Percentiles rank a stretch among this genome's conserved stretches.
Evolutionary conservation across 2,329 filamentous ascomycete species (phyloP).

Genomic region (Talaromyces sp.): DNA sequence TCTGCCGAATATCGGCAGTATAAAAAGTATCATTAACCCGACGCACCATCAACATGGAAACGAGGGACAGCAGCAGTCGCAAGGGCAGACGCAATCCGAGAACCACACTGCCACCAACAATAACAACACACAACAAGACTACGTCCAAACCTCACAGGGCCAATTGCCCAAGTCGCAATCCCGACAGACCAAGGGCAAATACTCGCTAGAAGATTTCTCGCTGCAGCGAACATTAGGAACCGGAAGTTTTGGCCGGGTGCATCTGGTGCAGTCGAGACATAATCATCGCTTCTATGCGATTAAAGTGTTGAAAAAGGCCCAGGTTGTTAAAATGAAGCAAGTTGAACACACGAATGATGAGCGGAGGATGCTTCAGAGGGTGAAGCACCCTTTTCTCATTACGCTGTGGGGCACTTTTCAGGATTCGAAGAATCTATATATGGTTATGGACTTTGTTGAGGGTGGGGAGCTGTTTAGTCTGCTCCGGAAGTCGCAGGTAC

Average conservation of each 20-base stretch:
- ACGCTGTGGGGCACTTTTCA: constrained; percentile 99
- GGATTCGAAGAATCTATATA: constrained; percentile 92
- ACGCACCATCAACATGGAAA: constrained; percentile 42
- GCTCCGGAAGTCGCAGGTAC: constrained; percentile 85
- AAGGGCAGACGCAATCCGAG: neutral
- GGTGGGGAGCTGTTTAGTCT: constrained; percentile 96
- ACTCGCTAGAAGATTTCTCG: constrained; percentile 85
- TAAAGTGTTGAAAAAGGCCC: constrained; percentile 96
- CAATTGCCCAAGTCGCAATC: constrained; percentile 23
- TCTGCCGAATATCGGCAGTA: constrained; percentile 66
- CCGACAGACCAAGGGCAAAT: constrained; percentile 65
- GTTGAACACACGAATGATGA: constrained; percentile 99
- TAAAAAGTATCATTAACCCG: constrained; percentile 78
- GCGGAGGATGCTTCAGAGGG: constrained; percentile 88
- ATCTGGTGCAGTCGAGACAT: constrained; percentile 95
- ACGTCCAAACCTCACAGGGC: constrained; percentile 18
- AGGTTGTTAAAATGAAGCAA: constrained; percentile 99
- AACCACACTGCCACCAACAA: neutral
- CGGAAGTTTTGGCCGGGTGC: constrained; percentile 93
- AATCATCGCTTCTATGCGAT: constrained; percentile 98
- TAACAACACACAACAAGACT: neutral
- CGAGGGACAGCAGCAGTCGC: neutral
- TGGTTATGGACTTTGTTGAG: constrained; percentile 99
- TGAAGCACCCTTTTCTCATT: constrained; percentile 96
- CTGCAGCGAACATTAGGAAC: constrained; percentile 91